Conservation (phyloP, 2,329 filamentous ascomycete species). For the Ceratocystis papillata region DNA sequence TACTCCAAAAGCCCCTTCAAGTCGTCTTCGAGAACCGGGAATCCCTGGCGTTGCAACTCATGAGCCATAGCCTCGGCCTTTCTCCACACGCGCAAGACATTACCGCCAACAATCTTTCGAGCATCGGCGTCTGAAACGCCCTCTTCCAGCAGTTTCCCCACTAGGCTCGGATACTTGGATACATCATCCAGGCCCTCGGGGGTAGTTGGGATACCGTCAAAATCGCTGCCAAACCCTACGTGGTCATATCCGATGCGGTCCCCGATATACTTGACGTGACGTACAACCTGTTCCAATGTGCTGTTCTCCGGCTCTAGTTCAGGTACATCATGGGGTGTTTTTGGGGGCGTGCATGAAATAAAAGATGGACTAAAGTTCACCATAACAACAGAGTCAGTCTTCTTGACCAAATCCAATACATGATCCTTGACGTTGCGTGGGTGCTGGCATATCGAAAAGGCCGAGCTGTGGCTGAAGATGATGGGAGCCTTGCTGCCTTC, state of each 20-base stretch:
- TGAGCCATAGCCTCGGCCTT: conserved; percentile 63
- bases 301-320: conserved; percentile 55
- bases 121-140: conserved; percentile 66
- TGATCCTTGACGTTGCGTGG: conserved; percentile 84
- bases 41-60: conserved; percentile 50
- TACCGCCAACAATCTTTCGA: conserved; percentile 65
- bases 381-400: conserved; percentile 70
- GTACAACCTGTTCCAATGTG: conserved; percentile 65
- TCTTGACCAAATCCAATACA: conserved; percentile 64
- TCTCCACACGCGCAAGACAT: conserved; percentile 73
- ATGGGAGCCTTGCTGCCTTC: conserved; percentile 65
- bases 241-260: conserved; percentile 74
- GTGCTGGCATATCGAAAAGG: conserved; percentile 70
- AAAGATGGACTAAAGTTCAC: conserved; percentile 80
- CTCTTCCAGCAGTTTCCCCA: conserved; percentile 60
- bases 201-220: conserved; percentile 60
- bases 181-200: conserved; percentile 76
- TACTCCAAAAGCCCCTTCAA: conserved; percentile 8
- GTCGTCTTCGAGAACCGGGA: conserved; percentile 44
- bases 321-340: conserved; percentile 53
- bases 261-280: conserved; percentile 75
- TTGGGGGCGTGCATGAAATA: conserved; percentile 58
- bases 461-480: conserved; percentile 83
- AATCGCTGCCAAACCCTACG: conserved; percentile 82
- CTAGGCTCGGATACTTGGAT: conserved; percentile 65